Evolutionary conservation across 352 stramenopile species (phyloP), one percentile per base, ranked within the genome.

Genomic region (Phytophthora nicotianae): DNA sequence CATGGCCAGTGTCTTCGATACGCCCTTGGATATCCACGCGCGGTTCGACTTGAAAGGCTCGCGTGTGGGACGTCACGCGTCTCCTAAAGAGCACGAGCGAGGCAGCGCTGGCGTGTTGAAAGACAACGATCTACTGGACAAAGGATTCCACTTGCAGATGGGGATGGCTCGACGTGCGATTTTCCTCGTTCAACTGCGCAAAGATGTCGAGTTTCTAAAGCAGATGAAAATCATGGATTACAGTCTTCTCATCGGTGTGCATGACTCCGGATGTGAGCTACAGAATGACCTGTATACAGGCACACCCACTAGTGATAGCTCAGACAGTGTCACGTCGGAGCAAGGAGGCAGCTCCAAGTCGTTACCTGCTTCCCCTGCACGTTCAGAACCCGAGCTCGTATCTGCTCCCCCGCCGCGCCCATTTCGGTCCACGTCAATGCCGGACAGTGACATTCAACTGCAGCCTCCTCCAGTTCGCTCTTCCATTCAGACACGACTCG

Each of bases 1-100:
- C 54, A 99, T 99, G 96, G 97, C 97, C 26, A 98, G 91, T 55
- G 95, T 99, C 4, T 99, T 98, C 48, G 88, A 99, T 60, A 98
- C 96, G 21, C 77, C 97, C 19, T 86, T 97, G 10, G 79, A 93
- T 62, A 90, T 99, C 47, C 81, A 98, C 62, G 81, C 80, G 0
- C 81, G 83, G 10, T 95, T 91, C 42, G 70, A 97, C 83, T 64
- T 99, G 75, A 93, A 95, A 63, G 97, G 97, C 17, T 97, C 90
- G 2, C 91, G 78, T 14, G 74, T 98, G 6, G 92, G 92, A 2
- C 86, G 93, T 0, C 79, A 80, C 11, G 88, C 86, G 2, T 89
- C 74, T 0, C 58, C 59, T 0, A 78, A 90, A 24, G 83, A 96
- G 53, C 76, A 89, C n/a, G 74, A 93, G 54, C 72, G 74, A 54